phyloP scores from a whole-genome alignment of 345 rosid genomes.

The Moricandia arvensis region DNA sequence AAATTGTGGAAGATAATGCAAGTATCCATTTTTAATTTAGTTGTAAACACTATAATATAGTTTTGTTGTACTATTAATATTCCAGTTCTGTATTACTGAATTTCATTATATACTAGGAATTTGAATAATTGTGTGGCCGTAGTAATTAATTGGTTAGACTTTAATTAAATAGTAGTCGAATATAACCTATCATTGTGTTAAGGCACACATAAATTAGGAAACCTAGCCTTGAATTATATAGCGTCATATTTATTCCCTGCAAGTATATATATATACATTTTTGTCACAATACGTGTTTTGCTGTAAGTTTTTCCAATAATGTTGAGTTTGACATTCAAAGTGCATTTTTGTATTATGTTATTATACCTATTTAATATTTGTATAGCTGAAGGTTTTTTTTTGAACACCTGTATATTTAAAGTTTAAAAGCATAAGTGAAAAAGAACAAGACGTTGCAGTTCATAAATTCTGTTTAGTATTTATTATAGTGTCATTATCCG shows the following conservation, averaged over 20 bases:
- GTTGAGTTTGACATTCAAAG: background rate
- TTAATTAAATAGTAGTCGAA: constrained; percentile 11
- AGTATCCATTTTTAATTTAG: background rate
- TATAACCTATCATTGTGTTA: constrained; percentile 11
- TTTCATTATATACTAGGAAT: background rate
- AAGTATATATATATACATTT: too few species aligned
- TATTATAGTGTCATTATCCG: too few species aligned
- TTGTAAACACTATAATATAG: constrained; percentile 3
- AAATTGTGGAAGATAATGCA: background rate
- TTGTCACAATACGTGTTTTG: constrained; percentile 23
- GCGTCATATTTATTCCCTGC: background rate
- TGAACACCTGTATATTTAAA: too few species aligned
- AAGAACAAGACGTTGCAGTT: background rate
- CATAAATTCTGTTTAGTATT: background rate
- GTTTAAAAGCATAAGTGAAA: background rate
- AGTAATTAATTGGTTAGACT: constrained; percentile 19
- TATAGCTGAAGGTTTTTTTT: background rate
- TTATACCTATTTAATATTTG: background rate
- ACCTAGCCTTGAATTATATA: constrained; percentile 10
- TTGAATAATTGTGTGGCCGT: constrained; percentile 19
- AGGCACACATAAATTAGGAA: constrained; percentile 25
- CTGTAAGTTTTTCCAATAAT: constrained; percentile 14
- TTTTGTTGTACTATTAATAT: background rate
- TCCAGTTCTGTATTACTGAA: background rate
- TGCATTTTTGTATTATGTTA: background rate